Base-by-base conservation (phyloP, 495 filamentous ascomycete species). In the Cladorrhinum samala region DNA sequence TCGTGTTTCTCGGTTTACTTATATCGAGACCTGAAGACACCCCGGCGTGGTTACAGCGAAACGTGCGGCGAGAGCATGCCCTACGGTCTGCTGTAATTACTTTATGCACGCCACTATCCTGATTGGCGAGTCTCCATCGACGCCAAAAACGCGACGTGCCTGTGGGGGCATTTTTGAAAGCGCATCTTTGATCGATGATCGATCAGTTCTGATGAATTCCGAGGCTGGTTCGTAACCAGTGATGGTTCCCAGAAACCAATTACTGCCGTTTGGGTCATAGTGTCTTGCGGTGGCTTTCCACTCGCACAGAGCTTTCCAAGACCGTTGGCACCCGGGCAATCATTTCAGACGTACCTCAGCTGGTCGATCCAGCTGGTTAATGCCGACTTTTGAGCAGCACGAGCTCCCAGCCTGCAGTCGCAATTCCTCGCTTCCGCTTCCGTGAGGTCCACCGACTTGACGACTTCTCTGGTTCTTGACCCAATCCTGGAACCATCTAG, bases 371-470 rank as follows among this genome's bases (percentile, higher is more conserved):
- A 24, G 13, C 20, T 45, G 42, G 21, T 45, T 23, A 20, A 33
- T 47, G 45, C 24, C 11, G 45, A 16, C 45, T 47, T n/a, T 33
- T 47, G 45, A 47, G 45, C 30, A 20, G 45, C 45, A 47, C 45
- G 45, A 47, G 45, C 45, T 47, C 30, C 45, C 39, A 5, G 45
- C 20, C 24, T 23, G 25, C 45, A 47, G 45, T 24, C 45, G 23
- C 45, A 20, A 11, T 33, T 33, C 27, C 24, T 47, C 45, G 45
- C 24, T 46, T 53, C 51, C 51, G 44, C 37, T 46, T 51, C 39
- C 39, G 39, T 17, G 39, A 41, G 24, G 17, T 33, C 45, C 45
- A 47, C 45, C 45, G 30, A 47, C 45, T 24, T 5, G 11, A 33
- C 27, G 27, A 6, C 27, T 33, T 33, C 6, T 33, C 27, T 33